These are phyloP conservation scores for Penicillium cosmopolitanum DNA, from an alignment of 495 filamentous ascomycete genomes.

Conservation along the genomic window DNA sequence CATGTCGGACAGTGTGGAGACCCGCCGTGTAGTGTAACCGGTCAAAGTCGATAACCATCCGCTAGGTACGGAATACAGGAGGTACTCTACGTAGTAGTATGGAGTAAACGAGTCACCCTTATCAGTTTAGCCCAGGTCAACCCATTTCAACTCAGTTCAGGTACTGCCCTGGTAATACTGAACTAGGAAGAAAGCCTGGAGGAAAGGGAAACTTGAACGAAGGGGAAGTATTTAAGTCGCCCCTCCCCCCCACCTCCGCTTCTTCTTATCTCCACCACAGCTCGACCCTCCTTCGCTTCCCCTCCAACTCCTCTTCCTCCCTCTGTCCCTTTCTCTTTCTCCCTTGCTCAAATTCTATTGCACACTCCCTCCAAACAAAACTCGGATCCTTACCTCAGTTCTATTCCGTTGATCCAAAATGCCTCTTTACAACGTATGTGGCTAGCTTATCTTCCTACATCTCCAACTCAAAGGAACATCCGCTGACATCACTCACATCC, in stretches of 20 bases:
- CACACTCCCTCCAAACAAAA: neutral
- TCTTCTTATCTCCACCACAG: constrained; percentile 18
- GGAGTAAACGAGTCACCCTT: neutral
- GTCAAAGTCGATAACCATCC: neutral
- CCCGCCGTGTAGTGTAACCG: constrained; percentile 18
- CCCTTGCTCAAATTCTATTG: neutral
- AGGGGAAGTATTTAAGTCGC: constrained; percentile 20
- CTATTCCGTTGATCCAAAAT: constrained; percentile 45
- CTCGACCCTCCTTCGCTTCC: constrained; percentile 7
- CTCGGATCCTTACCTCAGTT: neutral
- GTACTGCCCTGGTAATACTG: no score
- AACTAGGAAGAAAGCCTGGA: neutral
- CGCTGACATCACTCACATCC: constrained; percentile 25
- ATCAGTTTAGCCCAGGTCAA: neutral
- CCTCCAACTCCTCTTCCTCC: neutral
- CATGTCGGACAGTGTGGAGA: constrained; percentile 9
- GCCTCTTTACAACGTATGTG: constrained; percentile 72
- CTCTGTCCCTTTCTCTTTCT: neutral
- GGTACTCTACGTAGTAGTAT: neutral
- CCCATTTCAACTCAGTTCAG: no score
- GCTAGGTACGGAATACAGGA: neutral
- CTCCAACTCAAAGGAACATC: neutral
- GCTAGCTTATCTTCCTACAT: neutral
- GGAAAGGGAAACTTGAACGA: no score
- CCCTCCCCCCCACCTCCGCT: constrained; percentile 15